These are phyloP conservation scores for Coemansia sp. DNA, from an alignment of 192 early-diverging fungal genomes.

Conservation along the genomic window DNA sequence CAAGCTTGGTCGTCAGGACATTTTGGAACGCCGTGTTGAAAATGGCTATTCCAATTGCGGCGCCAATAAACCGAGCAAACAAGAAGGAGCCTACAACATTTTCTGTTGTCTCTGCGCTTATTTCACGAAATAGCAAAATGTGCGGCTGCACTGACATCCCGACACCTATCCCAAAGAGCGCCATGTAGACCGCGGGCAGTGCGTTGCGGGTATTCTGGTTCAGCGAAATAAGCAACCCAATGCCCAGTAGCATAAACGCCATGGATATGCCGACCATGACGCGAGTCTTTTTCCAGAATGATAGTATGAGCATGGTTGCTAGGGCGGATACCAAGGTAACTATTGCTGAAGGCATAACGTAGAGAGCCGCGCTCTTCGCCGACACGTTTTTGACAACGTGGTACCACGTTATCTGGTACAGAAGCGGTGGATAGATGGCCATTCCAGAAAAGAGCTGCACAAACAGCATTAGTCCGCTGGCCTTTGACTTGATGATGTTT, in stretches of 20 bases:
- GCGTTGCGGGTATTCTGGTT: conserved; percentile 26
- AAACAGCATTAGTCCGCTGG: conserved; percentile 11
- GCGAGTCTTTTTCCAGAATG: conserved; percentile 6
- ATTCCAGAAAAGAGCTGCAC: conserved; percentile 32
- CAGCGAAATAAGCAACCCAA: conserved; percentile 19
- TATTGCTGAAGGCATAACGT: conserved; percentile 20
- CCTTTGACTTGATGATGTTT: conserved; percentile 58
- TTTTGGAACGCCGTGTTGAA: conserved; percentile 38
- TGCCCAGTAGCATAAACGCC: conserved; percentile 27
- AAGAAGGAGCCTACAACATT: conserved; percentile 22
- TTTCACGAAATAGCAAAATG: conserved; percentile 17
- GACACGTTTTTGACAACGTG: conserved; percentile 48
- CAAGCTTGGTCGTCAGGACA: conserved; percentile 36
- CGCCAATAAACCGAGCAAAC: conserved; percentile 34
- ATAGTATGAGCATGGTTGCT: conserved; percentile 6
- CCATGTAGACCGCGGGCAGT: conserved; percentile 29
- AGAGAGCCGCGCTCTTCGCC: conserved; percentile 4
- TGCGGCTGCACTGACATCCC: conserved; percentile 36
- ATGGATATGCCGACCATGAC: conserved; percentile 17
- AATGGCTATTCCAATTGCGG: conserved; percentile 31
- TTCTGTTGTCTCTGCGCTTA: conserved; percentile 5
- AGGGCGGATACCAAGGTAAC: conserved; percentile 11
- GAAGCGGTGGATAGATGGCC: conserved; percentile 24
- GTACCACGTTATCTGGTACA: conserved; percentile 72
- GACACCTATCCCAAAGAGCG: conserved; percentile 33